A percentile compares a stretch with the other conserved stretches of the same genome.
These are phyloP conservation scores for Chytridiales sp. DNA, from an alignment of 371 early-diverging fungal genomes.

Conservation along the genomic window DNA sequence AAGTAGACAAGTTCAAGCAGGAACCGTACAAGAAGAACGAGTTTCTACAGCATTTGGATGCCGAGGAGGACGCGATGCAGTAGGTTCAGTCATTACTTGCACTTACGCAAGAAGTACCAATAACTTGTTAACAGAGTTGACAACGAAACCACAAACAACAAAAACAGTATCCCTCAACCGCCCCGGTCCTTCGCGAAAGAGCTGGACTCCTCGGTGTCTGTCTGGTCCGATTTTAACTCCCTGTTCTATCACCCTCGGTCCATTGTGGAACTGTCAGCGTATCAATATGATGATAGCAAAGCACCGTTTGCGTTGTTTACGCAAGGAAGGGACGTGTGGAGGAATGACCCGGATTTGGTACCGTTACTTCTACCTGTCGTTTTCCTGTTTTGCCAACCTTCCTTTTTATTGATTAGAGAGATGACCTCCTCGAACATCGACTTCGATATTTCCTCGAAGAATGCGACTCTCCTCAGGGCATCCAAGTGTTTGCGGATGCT, in stretches of 20 bases:
- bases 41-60: conserved; percentile 57
- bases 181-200: conserved; percentile 20
- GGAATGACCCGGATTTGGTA: conserved; percentile 11
- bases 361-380: background rate
- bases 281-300: conserved; percentile 63
- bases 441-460: conserved; percentile 80
- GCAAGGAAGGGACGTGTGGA: conserved; percentile 63
- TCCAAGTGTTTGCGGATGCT: conserved; percentile 73
- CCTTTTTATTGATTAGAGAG: conserved; percentile 26
- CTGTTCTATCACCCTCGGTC: conserved; percentile 75
- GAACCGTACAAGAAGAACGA: conserved; percentile 48
- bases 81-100: background rate
- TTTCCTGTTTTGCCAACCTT: background rate
- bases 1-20: conserved; percentile 41
- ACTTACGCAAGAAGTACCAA: background rate
- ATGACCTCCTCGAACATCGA: conserved; percentile 67
- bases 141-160: background rate
- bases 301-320: conserved; percentile 72
- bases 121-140: background rate
- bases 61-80: conserved; percentile 15
- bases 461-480: conserved; percentile 78
- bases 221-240: conserved; percentile 83
- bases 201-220: conserved; percentile 48
- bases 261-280: conserved; percentile 56
- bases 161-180: too few species aligned